Evolutionary conservation across 2,329 filamentous ascomycete genomes (phyloP), one percentile per base, ranked within the genome.

Genomic region (Chaetomium globosum): DNA sequence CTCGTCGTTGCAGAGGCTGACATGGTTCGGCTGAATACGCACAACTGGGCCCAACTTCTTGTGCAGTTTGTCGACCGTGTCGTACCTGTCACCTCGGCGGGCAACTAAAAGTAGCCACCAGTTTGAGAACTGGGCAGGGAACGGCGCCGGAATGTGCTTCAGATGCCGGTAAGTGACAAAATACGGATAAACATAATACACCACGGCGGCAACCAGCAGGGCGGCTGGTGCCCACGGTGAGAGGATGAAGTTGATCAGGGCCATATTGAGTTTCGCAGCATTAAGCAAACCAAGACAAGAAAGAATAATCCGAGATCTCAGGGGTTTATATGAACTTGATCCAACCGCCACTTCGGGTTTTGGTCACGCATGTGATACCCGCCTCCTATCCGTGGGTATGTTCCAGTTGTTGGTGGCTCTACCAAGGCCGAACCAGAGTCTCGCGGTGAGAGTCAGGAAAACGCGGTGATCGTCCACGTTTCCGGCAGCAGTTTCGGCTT

Each of bases 11-110:
- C 89, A 91, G 63, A 97, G 81, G 64, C 89, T 93, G 71, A 96
- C 83, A 72, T 97, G 93, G 72, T 93, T 87, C 0, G 93, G 93
- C 73, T 92, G 89, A 69, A 97, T 89, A 43, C 93, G 85, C 26
- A 97, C 88, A 1, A 97, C 78, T n/a, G 87, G 88, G 3, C 93
- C 93, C 52, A 90, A 81, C 73, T 87, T 89, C 80, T 89, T 85
- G 77, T 97, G 93, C 8, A 86, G 81, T 43, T 87, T 77, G 72
- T 96, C 83, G n/a, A 96, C 87, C 2, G 81, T 80, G 31, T 78
- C 70, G 73, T 85, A 92, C 10, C 89, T 82, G 56, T 82, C 81
- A 1, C 92, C 92, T 4, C 84, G 81, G 1, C 93, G 87, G 61
- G 80, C 81, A 13, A 87, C 83, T 9, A 81, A 79, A 58, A 97